phyloP scores from a whole-genome alignment of 139 green algal species.

The Chlorella vulgaris region DNA sequence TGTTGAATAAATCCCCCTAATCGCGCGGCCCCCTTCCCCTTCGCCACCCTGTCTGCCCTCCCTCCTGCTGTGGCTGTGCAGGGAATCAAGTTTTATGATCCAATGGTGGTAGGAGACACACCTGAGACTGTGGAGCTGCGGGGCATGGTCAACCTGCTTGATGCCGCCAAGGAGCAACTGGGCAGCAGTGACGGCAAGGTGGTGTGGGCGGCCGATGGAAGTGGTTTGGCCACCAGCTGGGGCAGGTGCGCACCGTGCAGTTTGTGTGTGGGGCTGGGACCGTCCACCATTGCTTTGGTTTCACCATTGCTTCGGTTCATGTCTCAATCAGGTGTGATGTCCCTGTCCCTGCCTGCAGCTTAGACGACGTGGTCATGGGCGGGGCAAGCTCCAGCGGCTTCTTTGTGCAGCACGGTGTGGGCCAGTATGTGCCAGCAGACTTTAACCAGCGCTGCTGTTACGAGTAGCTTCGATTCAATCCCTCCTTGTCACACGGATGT shows the following conservation, averaged over 20 bases:
- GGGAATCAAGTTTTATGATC: constrained; percentile 90
- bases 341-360: constrained; percentile 24
- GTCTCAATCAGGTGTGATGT: no score
- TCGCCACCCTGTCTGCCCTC: no score
- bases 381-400: constrained; percentile 70
- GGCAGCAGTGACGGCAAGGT: constrained; percentile 29
- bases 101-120: constrained; percentile 77
- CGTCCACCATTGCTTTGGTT: neutral
- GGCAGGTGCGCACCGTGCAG: constrained; percentile 39
- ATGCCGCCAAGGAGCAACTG: constrained; percentile 35
- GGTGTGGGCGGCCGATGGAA: constrained; percentile 38
- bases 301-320: no score
- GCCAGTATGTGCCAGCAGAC: no score
- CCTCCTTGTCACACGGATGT: no score
- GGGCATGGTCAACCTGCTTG: constrained; percentile 64
- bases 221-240: constrained; percentile 51
- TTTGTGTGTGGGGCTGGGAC: no score
- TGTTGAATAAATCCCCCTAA: neutral
- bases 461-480: no score
- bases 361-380: constrained; percentile 98
- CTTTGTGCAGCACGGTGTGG: constrained; percentile 31
- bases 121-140: constrained; percentile 68
- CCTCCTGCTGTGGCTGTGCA: neutral
- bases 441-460: no score
- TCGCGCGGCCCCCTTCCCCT: no score